These are phyloP conservation scores for Penicillium hordei DNA, from an alignment of 2,329 filamentous ascomycete genomes.

Conservation along the genomic window DNA sequence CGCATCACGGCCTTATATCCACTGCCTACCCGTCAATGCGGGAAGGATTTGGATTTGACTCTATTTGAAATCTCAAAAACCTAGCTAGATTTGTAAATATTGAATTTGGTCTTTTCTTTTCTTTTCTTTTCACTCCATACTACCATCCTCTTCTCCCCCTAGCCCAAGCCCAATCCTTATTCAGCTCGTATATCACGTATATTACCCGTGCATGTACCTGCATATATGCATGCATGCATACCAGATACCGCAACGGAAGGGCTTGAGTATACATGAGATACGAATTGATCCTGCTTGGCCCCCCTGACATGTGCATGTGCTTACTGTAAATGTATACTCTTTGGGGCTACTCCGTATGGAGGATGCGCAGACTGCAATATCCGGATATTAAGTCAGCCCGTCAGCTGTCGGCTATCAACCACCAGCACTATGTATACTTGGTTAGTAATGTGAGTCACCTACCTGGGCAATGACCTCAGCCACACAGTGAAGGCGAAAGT, in stretches of 20 bases:
- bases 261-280: not conserved
- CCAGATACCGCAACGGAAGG: conserved; percentile 1
- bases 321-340: not conserved
- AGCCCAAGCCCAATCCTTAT: not conserved
- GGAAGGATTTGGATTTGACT: not conserved
- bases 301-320: conserved; percentile 1
- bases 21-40: not conserved
- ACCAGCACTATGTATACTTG: not conserved
- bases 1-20: not conserved
- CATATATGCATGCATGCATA: conserved; percentile 21
- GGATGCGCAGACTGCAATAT: not conserved
- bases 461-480: not conserved
- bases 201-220: conserved; percentile 21
- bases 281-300: not conserved
- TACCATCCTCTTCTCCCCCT: no score
- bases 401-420: not conserved
- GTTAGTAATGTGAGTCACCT: not conserved
- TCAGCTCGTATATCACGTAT: conserved; percentile 3
- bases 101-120: not conserved
- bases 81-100: not conserved
- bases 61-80: not conserved
- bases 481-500: not conserved
- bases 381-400: not conserved
- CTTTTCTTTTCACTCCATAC: not conserved
- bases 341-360: not conserved